Evolutionary conservation across 148 eudicot genomes (phyloP), one percentile per base, ranked within the genome.

Genomic region (Rhododendron griersonianum): DNA sequence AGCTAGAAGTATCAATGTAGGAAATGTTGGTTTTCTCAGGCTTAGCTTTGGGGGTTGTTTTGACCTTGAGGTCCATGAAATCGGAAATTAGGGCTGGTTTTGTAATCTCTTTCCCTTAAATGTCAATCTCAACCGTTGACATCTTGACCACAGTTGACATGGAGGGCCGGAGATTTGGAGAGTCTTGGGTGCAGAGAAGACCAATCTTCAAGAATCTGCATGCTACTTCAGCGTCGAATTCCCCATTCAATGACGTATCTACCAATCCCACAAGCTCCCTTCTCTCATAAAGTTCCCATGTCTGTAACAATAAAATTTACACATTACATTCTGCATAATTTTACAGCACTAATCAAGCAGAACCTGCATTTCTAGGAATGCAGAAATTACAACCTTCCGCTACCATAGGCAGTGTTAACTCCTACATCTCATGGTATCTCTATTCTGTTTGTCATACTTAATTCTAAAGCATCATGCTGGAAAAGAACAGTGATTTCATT

Each of bases 111-210:
- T 39, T 57, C 18, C 86, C 87, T 65, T 84, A 78, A 33, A 93
- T 81, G 50, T 88, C 92, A 61, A 80, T 85, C 90, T 95, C 91
- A 41, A 94, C 96, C 30, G 83, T 91, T 50, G 92, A 89, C 96
- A 93, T 91, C 87, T 87, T 85, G 81, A 89, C 91, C 85, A 93
- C 94, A 13, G 82, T 86, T 67, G 98, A 91, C 95, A 92, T 92
- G 21, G 89, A 23, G 81, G 98, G 98, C 63, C 98, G 88, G n/a
- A 73, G 89, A 84, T 90, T 94, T 25, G 95, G 93, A 53, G 47
- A 23, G 55, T 88, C 92, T 92, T 95, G 97, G 71, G 93, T 92
- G 92, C 98, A 95, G 78, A 95, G 91, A 69, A 95, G 92, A 73
- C 91, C 93, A 55, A 95, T 87, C 88, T 92, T 94, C 47, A 93